These are phyloP conservation scores for Ilyonectria sp. DNA, from an alignment of 2,329 filamentous ascomycete genomes.

Conservation along the genomic window DNA sequence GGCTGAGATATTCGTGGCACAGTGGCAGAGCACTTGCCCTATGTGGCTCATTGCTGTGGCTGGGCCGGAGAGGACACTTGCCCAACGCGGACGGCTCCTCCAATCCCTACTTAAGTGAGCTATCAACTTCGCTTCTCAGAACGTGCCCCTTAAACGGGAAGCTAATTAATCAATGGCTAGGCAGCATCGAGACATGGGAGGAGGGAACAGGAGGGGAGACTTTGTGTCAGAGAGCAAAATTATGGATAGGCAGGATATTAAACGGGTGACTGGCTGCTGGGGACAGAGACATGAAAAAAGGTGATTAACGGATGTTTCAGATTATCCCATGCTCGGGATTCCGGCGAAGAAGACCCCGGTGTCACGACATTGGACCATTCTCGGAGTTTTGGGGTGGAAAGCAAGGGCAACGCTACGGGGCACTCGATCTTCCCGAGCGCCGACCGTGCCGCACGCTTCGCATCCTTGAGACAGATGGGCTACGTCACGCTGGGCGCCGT, in stretches of 20 bases:
- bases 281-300: neutral
- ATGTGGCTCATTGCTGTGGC: conserved; percentile 31
- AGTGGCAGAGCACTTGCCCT: neutral
- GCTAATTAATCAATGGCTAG: neutral
- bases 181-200: neutral
- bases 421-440: conserved; percentile 39
- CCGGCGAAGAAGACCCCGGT: conserved; percentile 13
- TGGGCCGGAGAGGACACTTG: neutral
- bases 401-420: conserved; percentile 34
- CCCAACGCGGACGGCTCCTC: neutral
- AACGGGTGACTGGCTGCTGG: neutral
- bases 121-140: neutral
- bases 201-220: neutral
- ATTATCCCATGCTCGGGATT: neutral
- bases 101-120: neutral
- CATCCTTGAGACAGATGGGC: conserved; percentile 18
- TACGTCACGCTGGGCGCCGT: conserved; percentile 25
- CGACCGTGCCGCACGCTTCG: conserved; percentile 22
- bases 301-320: conserved; percentile 2
- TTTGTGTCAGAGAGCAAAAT: conserved; percentile 2
- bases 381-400: conserved; percentile 12
- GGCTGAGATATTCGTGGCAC: conserved; percentile 2
- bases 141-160: neutral
- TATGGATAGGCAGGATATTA: neutral
- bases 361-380: conserved; percentile 41